phyloP scores from a whole-genome alignment of 169 alveolate genomes.

The Plasmodium coatneyi region DNA sequence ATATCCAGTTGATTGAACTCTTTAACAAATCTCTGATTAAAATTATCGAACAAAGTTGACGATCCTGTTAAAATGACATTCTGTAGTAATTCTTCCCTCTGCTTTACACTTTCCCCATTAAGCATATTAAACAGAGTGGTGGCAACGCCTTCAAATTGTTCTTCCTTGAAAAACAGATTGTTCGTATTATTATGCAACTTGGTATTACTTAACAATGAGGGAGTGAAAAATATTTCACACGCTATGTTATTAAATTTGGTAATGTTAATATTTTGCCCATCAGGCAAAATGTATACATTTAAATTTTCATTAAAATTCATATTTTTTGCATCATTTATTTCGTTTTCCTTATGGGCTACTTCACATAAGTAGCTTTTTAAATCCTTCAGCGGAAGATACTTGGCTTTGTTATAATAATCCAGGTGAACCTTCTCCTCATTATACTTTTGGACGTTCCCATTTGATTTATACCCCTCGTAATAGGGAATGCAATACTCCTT shows the following conservation, averaged over 20 bases:
- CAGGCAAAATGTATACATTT: slow-evolving; percentile 43
- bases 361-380: slow-evolving; percentile 67
- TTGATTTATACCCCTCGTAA: slow-evolving; percentile 8
- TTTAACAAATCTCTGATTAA: slow-evolving; percentile 33
- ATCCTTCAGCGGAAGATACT: slow-evolving; percentile 48
- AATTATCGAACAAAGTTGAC: slow-evolving; percentile 38
- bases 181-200: neutral
- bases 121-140: slow-evolving; percentile 44
- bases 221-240: slow-evolving; percentile 64
- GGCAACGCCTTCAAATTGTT: slow-evolving; percentile 12
- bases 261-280: slow-evolving; percentile 71
- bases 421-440: slow-evolving; percentile 32
- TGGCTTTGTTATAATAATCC: slow-evolving; percentile 44
- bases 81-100: slow-evolving; percentile 18
- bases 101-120: neutral
- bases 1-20: slow-evolving; percentile 36
- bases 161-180: slow-evolving; percentile 20
- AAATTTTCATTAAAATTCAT: slow-evolving; percentile 48
- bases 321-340: slow-evolving; percentile 55
- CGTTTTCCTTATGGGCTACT: slow-evolving; percentile 59
- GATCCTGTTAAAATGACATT: slow-evolving; percentile 57
- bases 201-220: slow-evolving; percentile 25
- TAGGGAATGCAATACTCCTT: slow-evolving; percentile 36
- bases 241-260: slow-evolving; percentile 46
- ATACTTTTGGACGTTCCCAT: neutral